Conservation (phyloP, 371 early-diverging fungal species). For the Fennellomyces sp. region DNA sequence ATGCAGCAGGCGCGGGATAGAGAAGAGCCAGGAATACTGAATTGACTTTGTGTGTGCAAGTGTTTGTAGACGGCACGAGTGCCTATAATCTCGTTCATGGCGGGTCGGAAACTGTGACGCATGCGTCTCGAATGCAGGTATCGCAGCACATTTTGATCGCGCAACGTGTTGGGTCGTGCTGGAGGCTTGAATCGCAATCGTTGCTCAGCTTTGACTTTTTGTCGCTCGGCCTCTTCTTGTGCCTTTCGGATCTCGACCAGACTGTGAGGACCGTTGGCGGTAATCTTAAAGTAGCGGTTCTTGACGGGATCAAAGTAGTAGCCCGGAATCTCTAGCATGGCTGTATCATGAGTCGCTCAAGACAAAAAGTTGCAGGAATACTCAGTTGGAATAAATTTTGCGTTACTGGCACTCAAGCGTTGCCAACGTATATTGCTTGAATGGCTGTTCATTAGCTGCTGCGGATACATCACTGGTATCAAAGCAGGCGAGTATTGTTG, state of each 20-base stretch:
- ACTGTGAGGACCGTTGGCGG: conserved; percentile 30
- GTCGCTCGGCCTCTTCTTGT: conserved; percentile 3
- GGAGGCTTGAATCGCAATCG: background rate
- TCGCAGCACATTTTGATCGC: background rate
- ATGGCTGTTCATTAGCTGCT: background rate
- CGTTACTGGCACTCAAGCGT: background rate
- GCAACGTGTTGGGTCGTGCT: background rate
- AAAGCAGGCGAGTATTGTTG: too few species aligned
- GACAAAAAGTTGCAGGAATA: too few species aligned
- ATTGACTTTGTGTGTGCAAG: background rate
- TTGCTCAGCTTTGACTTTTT: background rate
- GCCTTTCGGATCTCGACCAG: conserved; percentile 7
- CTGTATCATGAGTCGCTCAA: too few species aligned
- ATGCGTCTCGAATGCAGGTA: conserved; percentile 1
- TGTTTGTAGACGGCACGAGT: conserved; percentile 2
- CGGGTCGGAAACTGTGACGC: background rate
- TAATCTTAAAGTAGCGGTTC: conserved; percentile 56
- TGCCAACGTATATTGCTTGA: background rate
- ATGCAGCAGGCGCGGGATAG: background rate
- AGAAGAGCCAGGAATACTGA: background rate
- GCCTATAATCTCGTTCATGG: background rate
- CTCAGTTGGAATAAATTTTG: too few species aligned
- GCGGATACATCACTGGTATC: too few species aligned
- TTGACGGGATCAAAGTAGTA: conserved; percentile 55
- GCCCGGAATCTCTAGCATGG: conserved; percentile 49